phyloP scores from a whole-genome alignment of 2,329 filamentous ascomycete species.

The Dactylella cylindrospora region DNA sequence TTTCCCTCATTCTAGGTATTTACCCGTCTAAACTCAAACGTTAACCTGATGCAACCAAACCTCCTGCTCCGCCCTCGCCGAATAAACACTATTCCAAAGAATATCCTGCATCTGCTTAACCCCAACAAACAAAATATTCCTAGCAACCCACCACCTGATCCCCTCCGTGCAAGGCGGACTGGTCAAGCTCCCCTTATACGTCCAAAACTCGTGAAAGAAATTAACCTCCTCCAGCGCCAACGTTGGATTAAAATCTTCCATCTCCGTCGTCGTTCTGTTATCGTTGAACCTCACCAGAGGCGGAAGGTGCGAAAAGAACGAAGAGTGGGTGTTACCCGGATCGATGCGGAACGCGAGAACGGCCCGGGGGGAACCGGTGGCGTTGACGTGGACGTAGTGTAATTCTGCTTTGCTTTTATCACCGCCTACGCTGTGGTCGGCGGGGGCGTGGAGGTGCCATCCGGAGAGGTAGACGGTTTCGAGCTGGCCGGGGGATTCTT shows the following conservation, averaged over 20 bases:
- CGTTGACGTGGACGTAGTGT: conserved; percentile 57
- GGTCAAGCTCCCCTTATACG: conserved; percentile 57
- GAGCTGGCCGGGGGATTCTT: conserved; percentile 50
- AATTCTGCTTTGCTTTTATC: conserved; percentile 56
- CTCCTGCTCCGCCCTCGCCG: conserved; percentile 55
- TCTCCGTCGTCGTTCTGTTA: conserved; percentile 46
- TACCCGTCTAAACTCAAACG: no score
- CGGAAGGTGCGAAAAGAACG: conserved; percentile 55
- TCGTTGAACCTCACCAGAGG: conserved; percentile 53
- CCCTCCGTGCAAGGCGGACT: conserved; percentile 57
- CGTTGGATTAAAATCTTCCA: conserved; percentile 50
- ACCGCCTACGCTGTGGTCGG: conserved; percentile 57
- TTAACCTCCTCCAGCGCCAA: conserved; percentile 52
- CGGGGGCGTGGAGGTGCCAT: conserved; percentile 59
- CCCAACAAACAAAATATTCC: conserved; percentile 54
- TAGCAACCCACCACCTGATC: conserved; percentile 55
- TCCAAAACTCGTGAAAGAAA: conserved; percentile 56
- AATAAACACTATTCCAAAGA: conserved; percentile 55
- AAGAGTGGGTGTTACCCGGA: conserved; percentile 52
- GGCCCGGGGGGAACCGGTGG: conserved; percentile 53
- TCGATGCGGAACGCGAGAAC: conserved; percentile 57
- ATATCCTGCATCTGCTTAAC: conserved; percentile 57
- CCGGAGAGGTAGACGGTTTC: conserved; percentile 56
- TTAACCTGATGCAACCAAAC: conserved; percentile 57
- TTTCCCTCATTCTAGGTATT: no score